Percentiles rank a stretch among this genome's conserved stretches.
phyloP scores from a whole-genome alignment of 1,284 basidiomycete species.

The Ceratobasidium sp. region DNA sequence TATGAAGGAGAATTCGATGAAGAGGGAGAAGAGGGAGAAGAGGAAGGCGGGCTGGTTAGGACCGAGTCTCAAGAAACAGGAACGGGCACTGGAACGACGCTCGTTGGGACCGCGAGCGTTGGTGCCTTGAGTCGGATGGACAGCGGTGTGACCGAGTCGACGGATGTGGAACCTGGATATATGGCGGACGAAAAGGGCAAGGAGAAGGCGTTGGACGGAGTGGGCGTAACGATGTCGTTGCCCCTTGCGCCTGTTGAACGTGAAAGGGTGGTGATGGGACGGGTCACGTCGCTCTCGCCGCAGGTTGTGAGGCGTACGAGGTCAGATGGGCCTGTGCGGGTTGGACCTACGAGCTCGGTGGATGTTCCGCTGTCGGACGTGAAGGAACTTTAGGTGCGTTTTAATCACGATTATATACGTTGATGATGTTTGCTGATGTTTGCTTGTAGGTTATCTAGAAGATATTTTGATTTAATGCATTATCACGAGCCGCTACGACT shows the following conservation, averaged over 20 bases:
- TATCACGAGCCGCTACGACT: slow-evolving; percentile 16
- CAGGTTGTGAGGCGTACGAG: not conserved
- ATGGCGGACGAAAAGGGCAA: slow-evolving; percentile 16
- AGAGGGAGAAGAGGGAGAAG: not conserved
- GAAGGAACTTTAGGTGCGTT: slow-evolving; percentile 1
- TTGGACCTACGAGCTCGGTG: slow-evolving; percentile 20
- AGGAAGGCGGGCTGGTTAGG: not conserved
- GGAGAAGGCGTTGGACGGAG: not conserved
- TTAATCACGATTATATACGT: not conserved
- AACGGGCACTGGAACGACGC: not conserved
- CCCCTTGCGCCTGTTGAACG: not conserved
- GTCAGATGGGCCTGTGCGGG: not conserved
- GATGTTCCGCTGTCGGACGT: slow-evolving; percentile 7
- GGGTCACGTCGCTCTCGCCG: not conserved
- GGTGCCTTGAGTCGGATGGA: slow-evolving; percentile 27
- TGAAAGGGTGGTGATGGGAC: not conserved
- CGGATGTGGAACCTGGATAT: slow-evolving; percentile 20
- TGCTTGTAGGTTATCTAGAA: no score
- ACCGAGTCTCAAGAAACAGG: slow-evolving; percentile 31
- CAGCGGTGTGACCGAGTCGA: slow-evolving; percentile 15
- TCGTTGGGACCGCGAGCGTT: slow-evolving; percentile 31
- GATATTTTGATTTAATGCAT: not conserved
- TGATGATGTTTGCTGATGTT: not conserved
- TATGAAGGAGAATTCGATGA: slow-evolving; percentile 3
- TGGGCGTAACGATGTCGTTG: not conserved